These are phyloP conservation scores for Theobroma cacao DNA, from an alignment of 345 rosid species.

Conservation along the genomic window DNA sequence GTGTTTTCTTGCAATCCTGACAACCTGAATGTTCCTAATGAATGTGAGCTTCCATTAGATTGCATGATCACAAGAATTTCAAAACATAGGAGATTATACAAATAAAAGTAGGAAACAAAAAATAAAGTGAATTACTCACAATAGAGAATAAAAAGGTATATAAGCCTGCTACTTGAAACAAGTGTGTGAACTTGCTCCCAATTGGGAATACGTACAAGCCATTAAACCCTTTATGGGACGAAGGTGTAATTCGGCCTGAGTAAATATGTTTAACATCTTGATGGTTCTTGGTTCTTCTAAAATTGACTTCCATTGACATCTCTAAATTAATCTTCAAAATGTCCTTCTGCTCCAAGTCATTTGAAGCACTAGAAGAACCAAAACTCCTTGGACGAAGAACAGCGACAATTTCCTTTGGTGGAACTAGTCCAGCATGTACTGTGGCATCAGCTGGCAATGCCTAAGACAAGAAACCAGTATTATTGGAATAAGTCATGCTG, in stretches of 20 bases:
- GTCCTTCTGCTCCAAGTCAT: slow-evolving; percentile 50
- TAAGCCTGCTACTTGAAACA: slow-evolving; percentile 50
- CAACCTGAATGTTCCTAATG: slow-evolving; percentile 38
- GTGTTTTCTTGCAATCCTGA: slow-evolving; percentile 31
- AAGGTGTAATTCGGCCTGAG: slow-evolving; percentile 32
- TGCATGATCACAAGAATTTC: slow-evolving; percentile 7
- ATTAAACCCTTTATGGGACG: slow-evolving; percentile 38
- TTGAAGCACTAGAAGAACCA: slow-evolving; percentile 28
- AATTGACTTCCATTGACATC: slow-evolving; percentile 50
- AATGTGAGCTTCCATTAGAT: slow-evolving; percentile 10
- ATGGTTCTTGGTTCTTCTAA: slow-evolving; percentile 16
- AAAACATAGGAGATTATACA: background rate
- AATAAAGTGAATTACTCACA: slow-evolving; percentile 33
- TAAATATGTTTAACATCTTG: slow-evolving; percentile 22
- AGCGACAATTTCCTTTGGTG: slow-evolving; percentile 59
- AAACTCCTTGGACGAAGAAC: slow-evolving; percentile 61
- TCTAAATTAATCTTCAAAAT: slow-evolving; percentile 38
- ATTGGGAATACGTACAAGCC: slow-evolving; percentile 63
- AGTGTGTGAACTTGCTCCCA: slow-evolving; percentile 28
- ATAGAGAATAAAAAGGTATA: slow-evolving; percentile 51
- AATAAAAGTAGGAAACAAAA: background rate
- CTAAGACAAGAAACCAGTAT: slow-evolving; percentile 38
- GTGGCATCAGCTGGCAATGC: slow-evolving; percentile 37
- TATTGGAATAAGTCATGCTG: background rate
- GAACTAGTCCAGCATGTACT: slow-evolving; percentile 46